These are phyloP conservation scores for Phytopythium kandeliae DNA, from an alignment of 352 stramenopile species.

Conservation along the genomic window DNA sequence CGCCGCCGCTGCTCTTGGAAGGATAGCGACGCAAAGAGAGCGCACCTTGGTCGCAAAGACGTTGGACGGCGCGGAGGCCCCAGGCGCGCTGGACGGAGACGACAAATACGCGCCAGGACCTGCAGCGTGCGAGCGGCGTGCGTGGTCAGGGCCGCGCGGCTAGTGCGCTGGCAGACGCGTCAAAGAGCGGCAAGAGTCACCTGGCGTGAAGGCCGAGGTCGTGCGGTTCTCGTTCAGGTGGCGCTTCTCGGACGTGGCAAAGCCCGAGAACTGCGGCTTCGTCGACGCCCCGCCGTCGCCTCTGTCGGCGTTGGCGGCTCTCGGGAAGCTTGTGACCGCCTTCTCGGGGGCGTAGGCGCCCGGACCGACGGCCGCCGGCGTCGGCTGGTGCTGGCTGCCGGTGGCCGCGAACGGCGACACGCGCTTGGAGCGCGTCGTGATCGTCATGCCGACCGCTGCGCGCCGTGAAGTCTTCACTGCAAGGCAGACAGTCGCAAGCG, in stretches of 20 bases:
- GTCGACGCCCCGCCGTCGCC: background rate
- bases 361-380: slow-evolving; percentile 50
- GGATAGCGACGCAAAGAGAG: too few relatives aligned
- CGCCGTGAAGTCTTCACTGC: too few relatives aligned
- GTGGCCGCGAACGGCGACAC: slow-evolving; percentile 45
- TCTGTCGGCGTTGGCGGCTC: background rate
- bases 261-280: slow-evolving; percentile 54
- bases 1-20: too few relatives aligned
- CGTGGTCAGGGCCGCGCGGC: too few relatives aligned
- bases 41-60: slow-evolving; percentile 67
- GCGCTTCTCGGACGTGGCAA: slow-evolving; percentile 63
- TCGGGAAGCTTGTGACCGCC: slow-evolving; percentile 43
- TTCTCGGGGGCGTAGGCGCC: slow-evolving; percentile 58
- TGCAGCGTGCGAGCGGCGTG: too few relatives aligned
- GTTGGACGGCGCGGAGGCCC: slow-evolving; percentile 31
- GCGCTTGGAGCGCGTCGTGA: slow-evolving; percentile 75
- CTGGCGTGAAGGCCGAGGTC: slow-evolving; percentile 69
- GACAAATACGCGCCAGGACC: slow-evolving; percentile 56
- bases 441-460: slow-evolving; percentile 58
- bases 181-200: slow-evolving; percentile 5
- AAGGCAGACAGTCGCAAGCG: too few relatives aligned
- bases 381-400: slow-evolving; percentile 13
- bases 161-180: too few relatives aligned
- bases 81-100: slow-evolving; percentile 10
- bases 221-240: slow-evolving; percentile 77